phyloP scores from a whole-genome alignment of 139 green algal genomes.

The Diplosphaera chodatii region DNA sequence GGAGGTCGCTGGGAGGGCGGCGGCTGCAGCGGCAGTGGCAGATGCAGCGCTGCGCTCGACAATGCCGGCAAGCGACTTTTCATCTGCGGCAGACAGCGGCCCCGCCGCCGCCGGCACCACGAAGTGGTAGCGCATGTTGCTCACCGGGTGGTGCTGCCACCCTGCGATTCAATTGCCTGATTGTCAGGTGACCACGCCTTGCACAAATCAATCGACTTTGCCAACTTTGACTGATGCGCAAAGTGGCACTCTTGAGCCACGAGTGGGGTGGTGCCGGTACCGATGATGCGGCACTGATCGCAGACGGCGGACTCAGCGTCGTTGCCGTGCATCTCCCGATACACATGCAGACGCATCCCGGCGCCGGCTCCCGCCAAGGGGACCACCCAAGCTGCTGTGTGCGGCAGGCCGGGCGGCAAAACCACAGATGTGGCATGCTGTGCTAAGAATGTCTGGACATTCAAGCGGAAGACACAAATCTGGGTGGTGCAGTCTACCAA shows the following conservation, averaged over 20 bases:
- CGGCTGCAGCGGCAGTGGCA: background rate
- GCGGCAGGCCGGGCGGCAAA: background rate
- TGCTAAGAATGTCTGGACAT: slow-evolving; percentile 6
- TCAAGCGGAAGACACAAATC: background rate
- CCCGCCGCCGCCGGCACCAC: slow-evolving; percentile 58
- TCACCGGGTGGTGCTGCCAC: slow-evolving; percentile 85
- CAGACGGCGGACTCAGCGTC: slow-evolving; percentile 32
- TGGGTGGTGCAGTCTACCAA: no score
- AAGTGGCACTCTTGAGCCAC: no score
- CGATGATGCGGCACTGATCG: slow-evolving; percentile 81
- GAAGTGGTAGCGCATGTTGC: slow-evolving; percentile 75
- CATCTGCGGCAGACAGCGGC: slow-evolving; percentile 37
- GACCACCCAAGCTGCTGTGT: slow-evolving; percentile 24
- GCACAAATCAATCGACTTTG: no score
- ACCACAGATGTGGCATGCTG: slow-evolving; percentile 1
- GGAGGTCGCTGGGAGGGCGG: background rate
- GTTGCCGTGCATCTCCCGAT: slow-evolving; percentile 19
- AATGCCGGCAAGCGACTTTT: slow-evolving; percentile 33
- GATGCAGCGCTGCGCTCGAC: slow-evolving; percentile 26
- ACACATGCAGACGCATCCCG: slow-evolving; percentile 25
- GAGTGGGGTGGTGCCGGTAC: no score
- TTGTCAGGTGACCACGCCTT: no score
- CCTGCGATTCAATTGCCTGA: no score
- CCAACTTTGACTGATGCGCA: no score
- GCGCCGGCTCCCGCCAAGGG: slow-evolving; percentile 3